phyloP scores from a whole-genome alignment of 768 basidiomycete species.

The Boletus reticuloceps region DNA sequence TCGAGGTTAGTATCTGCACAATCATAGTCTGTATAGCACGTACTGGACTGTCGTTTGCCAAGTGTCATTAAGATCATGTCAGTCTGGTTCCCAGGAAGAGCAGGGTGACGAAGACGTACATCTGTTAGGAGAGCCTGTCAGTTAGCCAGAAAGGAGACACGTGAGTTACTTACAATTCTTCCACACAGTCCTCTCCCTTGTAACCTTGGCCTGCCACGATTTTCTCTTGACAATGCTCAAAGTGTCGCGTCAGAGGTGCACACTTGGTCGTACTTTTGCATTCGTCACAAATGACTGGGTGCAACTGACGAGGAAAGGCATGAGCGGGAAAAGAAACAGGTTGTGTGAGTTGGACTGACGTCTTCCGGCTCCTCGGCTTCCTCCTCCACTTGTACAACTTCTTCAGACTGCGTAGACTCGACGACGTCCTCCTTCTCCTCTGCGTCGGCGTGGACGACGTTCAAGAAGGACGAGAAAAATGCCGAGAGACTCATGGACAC shows the following conservation, averaged over 20 bases:
- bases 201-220: slow-evolving; percentile 78
- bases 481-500: slow-evolving; percentile 41
- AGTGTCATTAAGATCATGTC: slow-evolving; percentile 1
- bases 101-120: slow-evolving; percentile 20
- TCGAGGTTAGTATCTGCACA: slow-evolving; percentile 3
- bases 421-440: slow-evolving; percentile 24
- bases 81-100: not conserved
- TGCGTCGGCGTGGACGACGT: slow-evolving; percentile 41
- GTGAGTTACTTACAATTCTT: slow-evolving; percentile 69
- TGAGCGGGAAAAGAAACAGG: not conserved
- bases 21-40: slow-evolving; percentile 28
- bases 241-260: slow-evolving; percentile 70
- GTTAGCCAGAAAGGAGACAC: not conserved
- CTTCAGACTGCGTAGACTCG: slow-evolving; percentile 37
- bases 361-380: slow-evolving; percentile 74
- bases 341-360: slow-evolving; percentile 44
- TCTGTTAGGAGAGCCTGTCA: slow-evolving; percentile 8
- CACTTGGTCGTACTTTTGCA: slow-evolving; percentile 69
- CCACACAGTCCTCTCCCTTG: slow-evolving; percentile 90
- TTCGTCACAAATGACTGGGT: slow-evolving; percentile 72
- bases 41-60: slow-evolving; percentile 59
- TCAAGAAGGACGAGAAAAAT: slow-evolving; percentile 43
- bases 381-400: slow-evolving; percentile 49
- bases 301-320: slow-evolving; percentile 40
- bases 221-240: slow-evolving; percentile 89